Base-by-base conservation (phyloP, 2,329 filamentous ascomycete genomes). In the Chalaropsis thielavioides region DNA sequence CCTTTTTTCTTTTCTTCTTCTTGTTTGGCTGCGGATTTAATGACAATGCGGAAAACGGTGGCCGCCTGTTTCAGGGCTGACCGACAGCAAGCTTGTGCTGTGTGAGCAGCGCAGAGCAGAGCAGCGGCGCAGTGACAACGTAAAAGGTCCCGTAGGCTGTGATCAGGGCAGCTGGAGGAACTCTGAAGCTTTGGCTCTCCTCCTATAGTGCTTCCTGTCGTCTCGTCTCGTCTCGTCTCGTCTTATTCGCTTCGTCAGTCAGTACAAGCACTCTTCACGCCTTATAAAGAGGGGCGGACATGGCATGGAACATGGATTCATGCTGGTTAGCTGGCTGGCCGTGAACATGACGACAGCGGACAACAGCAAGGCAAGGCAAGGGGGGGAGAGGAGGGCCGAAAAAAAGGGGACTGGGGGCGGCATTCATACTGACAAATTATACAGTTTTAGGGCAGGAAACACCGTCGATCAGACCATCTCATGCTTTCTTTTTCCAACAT, bases 231-330 rank as follows among this genome's bases (percentile, higher is more conserved):
- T 27, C 43, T 24, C 10, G 41, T 22, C 84, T 86, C 0, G 35
- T 38, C 88, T 91, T 83, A 85, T 83, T 27, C 89, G 80, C 27
- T 22, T 51, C 46, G 46, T 51, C 46, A 51, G 46, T 51, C 46
- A 51, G 22, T 17, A 51, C 17, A 51, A 51, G 24, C 46, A 72
- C 78, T 84, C 67, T 63, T 54, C 10, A n/a, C 11, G 13, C 19
- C n/a, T 51, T 41, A 60, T 38, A 38, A 38, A 61, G 58, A 61
- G 35, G 46, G 46, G 46, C 46, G 46, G 46, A 19, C 22, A n/a
- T n/a, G 46, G 27, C 46, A 51, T 51, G 46, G 58, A 43, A 41
- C 58, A 41, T 61, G 35, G 19, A 38, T 38, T 38, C 5, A 38
- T 38, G n/a, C n/a, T n/a, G 31, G 31, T 3, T 31, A 31, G 35